Evolutionary conservation across 129 eudicot genomes (phyloP).

Genomic region (Calendula officinalis): DNA sequence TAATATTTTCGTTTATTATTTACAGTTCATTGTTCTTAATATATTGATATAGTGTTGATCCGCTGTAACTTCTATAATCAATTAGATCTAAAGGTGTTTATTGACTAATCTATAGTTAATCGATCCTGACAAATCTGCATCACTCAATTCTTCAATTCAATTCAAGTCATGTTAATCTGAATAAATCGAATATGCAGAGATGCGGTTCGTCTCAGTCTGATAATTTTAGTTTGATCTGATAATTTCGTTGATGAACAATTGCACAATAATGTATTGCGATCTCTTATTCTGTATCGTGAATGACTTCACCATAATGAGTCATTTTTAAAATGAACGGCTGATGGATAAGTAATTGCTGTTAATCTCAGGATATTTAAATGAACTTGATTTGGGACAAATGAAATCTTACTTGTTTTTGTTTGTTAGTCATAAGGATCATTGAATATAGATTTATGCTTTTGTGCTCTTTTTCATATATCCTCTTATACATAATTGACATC

Average conservation of each 20-base stretch:
- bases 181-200: too few species aligned
- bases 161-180: too few species aligned
- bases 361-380: background rate
- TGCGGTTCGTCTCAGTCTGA: background rate
- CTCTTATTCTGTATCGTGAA: constrained; percentile 12
- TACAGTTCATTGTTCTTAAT: too few species aligned
- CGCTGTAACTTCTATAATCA: too few species aligned
- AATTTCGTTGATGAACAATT: background rate
- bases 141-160: background rate
- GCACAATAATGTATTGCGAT: background rate
- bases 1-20: too few species aligned
- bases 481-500: background rate
- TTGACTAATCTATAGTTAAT: too few species aligned
- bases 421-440: constrained; percentile 14
- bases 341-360: background rate
- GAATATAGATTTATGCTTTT: background rate
- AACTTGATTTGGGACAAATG: constrained; percentile 7
- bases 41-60: too few species aligned
- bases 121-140: too few species aligned
- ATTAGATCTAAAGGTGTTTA: too few species aligned
- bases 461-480: background rate
- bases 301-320: constrained; percentile 3
- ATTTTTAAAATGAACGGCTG: background rate
- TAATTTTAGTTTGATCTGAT: constrained; percentile 3
- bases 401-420: constrained; percentile 5